These are phyloP conservation scores for Sutorius eximius DNA, from an alignment of 1,284 basidiomycete species.

Conservation along the genomic window DNA sequence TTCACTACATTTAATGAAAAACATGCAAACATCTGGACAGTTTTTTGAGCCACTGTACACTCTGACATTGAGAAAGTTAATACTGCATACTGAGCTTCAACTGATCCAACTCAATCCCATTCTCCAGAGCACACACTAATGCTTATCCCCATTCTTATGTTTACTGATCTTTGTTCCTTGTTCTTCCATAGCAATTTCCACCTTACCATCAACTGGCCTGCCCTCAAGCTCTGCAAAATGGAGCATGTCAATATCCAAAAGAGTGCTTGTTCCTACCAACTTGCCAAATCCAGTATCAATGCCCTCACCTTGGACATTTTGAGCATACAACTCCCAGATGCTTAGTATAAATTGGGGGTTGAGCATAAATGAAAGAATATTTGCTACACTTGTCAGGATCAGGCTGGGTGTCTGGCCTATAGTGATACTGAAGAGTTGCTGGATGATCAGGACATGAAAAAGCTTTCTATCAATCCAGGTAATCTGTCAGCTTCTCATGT, in stretches of 20 bases:
- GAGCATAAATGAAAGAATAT: no score
- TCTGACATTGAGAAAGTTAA: no score
- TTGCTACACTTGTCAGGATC: no score
- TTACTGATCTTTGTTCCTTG: background rate
- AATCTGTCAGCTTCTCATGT: no score
- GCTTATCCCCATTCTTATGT: no score
- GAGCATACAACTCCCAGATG: slow-evolving; percentile 4
- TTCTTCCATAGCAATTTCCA: background rate
- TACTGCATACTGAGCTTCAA: no score
- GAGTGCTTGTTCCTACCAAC: background rate
- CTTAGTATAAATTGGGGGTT: slow-evolving; percentile 11
- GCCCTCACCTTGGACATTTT: background rate
- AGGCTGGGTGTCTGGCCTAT: background rate
- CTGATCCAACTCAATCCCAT: no score
- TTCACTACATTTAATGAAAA: no score
- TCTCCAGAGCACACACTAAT: background rate
- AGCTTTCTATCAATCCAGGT: background rate
- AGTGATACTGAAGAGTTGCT: no score
- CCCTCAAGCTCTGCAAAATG: background rate
- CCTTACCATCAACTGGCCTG: background rate
- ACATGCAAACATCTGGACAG: no score
- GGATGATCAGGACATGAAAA: no score
- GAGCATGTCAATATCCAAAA: background rate
- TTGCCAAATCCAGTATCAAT: slow-evolving; percentile 13
- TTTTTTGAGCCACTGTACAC: no score